Base-by-base conservation (phyloP, 106 monocot genomes). In the Agapanthus africanus region DNA sequence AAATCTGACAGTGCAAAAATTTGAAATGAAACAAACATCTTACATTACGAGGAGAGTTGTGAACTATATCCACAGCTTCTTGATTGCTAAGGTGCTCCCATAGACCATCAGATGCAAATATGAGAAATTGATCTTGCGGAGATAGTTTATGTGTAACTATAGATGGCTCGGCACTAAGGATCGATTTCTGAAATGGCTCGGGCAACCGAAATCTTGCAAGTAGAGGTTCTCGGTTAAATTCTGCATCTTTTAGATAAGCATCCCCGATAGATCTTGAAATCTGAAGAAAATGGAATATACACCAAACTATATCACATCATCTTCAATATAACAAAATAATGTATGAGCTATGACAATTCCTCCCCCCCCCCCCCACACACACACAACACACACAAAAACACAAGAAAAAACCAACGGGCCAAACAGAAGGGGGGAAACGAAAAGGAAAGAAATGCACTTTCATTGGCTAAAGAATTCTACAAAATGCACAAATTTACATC, bases 51-150 rank as follows among this genome's bases (percentile, higher is more conserved):
- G 92, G 85, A 37, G 21, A 37, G 30, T 38, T 70, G 44, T 72
- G 63, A 42, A 92, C 85, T 49, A 92, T 80, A 22, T 82, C 78
- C 19, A 80, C 92, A 68, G 82, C 92, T 34, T 88, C 80, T 69
- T 85, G 78, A 68, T 88, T 88, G 68, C 75, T 83, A 40, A 92
- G 34, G 30, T 85, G 87, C 50, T 88, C 88, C 92, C 92, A 92
- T 13, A 92, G 40, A 26, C 88, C 88, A 76, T 88, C 88, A 40
- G 84, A 84, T 19, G 88, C 88, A 70, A 83, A 81, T 63, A 91
- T 91, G 7, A 91, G 39, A 71, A 91, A 91, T 38, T 80, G 87
- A 59, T 92, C 92, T 61, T 88, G 65, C n/a, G 80, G 72, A 65
- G 71, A 69, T 14, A 92, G 73, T 76, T 80, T 82, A 66, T 77